phyloP scores from a whole-genome alignment of 2,329 filamentous ascomycete genomes.

The Chrysoporthe puriensis region DNA sequence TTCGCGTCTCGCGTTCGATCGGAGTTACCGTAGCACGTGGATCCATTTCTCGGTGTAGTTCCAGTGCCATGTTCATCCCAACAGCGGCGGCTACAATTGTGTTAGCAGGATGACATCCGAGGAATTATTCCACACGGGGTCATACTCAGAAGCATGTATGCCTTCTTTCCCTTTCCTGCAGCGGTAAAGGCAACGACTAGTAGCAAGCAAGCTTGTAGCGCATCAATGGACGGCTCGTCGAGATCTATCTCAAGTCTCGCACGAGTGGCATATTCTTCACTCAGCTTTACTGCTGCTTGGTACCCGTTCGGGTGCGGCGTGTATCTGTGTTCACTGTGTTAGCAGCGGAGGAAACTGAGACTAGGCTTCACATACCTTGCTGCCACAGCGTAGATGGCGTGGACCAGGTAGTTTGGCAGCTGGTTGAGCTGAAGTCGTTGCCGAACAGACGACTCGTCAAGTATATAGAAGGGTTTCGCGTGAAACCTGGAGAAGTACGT shows the following conservation, averaged over 20 bases:
- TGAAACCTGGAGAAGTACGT: conserved; percentile 81
- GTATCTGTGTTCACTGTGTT: conserved; percentile 56
- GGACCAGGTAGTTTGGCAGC: conserved; percentile 58
- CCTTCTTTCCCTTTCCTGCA: conserved; percentile 78
- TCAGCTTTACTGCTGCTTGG: conserved; percentile 67
- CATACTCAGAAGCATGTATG: conserved; percentile 82
- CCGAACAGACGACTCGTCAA: conserved; percentile 76
- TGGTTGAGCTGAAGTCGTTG: conserved; percentile 73
- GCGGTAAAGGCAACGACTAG: conserved; percentile 78
- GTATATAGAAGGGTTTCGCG: conserved; percentile 78
- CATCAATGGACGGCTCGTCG: conserved; percentile 80
- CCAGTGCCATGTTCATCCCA: conserved; percentile 81
- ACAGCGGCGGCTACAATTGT: conserved; percentile 66
- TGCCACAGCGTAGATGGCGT: conserved; percentile 64
- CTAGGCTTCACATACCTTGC: conserved; percentile 53
- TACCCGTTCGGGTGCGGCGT: conserved; percentile 69
- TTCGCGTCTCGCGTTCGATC: conserved; percentile 73
- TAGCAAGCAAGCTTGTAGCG: conserved; percentile 74
- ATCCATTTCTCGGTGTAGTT: conserved; percentile 78
- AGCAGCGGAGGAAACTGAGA: conserved; percentile 29
- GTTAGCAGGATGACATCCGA: conserved; percentile 39
- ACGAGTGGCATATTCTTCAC: conserved; percentile 73
- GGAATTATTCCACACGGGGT: conserved; percentile 6
- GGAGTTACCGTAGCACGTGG: conserved; percentile 63
- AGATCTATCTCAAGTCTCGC: conserved; percentile 73